Evolutionary conservation across 108 stramenopile species (phyloP).

Genomic region (Cyclotella baltica): DNA sequence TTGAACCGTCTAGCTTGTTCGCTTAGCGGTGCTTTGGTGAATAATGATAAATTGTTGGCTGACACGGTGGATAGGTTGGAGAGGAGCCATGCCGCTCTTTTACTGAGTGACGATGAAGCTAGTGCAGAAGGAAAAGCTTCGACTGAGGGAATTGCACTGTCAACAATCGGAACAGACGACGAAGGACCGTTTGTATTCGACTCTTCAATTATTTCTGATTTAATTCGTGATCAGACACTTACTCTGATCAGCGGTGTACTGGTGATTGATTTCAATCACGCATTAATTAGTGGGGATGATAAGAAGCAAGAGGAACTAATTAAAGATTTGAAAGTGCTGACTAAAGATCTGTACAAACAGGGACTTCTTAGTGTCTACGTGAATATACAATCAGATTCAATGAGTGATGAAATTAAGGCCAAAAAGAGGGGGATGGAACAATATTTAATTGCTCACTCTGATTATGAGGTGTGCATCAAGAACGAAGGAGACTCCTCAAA

Average conservation of each 20-base stretch:
- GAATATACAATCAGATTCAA: constrained; percentile 67
- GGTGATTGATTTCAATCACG: constrained; percentile 72
- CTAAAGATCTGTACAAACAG: constrained; percentile 61
- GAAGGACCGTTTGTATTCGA: constrained; percentile 55
- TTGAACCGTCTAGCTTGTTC: constrained; percentile 70
- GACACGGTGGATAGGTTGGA: constrained; percentile 36
- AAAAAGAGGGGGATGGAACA: constrained; percentile 62
- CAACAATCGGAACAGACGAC: constrained; percentile 41
- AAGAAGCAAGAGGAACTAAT: constrained; percentile 52
- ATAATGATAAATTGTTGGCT: constrained; percentile 6
- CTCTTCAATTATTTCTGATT: constrained; percentile 30
- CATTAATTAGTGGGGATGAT: constrained; percentile 23
- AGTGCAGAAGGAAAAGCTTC: constrained; percentile 4
- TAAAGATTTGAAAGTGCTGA: constrained; percentile 40
- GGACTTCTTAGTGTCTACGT: constrained; percentile 73
- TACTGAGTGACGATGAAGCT: constrained; percentile 39
- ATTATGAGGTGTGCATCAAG: constrained; percentile 87
- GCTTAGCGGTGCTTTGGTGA: constrained; percentile 46
- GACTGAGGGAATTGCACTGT: constrained; percentile 46
- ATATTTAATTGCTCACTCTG: constrained; percentile 68
- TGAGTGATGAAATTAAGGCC: constrained; percentile 37
- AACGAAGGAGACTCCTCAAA: constrained; percentile 61
- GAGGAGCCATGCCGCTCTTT: constrained; percentile 43
- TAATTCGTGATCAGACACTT: constrained; percentile 37
- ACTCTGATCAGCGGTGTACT: constrained; percentile 57